A percentile compares a stretch with the other conserved stretches of the same genome.
Evolutionary conservation across 2,329 filamentous ascomycete species (phyloP).

Genomic region (Colletotrichum acutatum): DNA sequence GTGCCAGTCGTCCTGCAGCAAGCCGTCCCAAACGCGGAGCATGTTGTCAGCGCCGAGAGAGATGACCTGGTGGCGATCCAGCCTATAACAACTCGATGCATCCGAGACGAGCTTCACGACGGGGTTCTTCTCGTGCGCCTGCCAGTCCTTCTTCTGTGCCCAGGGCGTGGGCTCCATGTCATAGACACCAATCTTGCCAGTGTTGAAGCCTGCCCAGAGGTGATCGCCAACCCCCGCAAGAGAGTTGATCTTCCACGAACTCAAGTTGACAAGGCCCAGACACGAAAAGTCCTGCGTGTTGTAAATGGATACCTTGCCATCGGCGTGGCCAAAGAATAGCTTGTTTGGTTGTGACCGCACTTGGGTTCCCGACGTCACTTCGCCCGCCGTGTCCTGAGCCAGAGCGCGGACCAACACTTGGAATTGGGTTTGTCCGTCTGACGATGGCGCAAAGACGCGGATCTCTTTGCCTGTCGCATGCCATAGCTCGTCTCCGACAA

Average conservation of each 20-base stretch:
- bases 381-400: constrained; percentile 78
- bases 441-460: constrained; percentile 81
- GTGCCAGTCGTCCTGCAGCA: constrained; percentile 95
- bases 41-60: constrained; percentile 89
- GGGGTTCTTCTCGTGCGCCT: constrained; percentile 81
- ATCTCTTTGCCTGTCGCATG: constrained; percentile 88
- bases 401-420: constrained; percentile 80
- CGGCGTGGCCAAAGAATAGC: constrained; percentile 90
- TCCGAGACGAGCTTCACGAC: constrained; percentile 84
- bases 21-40: constrained; percentile 89
- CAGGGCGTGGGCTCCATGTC: constrained; percentile 86
- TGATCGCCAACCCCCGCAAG: constrained; percentile 83
- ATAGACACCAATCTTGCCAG: constrained; percentile 92
- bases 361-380: constrained; percentile 86
- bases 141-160: constrained; percentile 94
- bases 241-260: constrained; percentile 94
- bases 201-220: constrained; percentile 95
- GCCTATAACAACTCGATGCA: constrained; percentile 83
- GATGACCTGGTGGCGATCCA: constrained; percentile 85
- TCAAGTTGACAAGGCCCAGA: constrained; percentile 84
- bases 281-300: constrained; percentile 81
- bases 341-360: constrained; percentile 80
- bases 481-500: constrained; percentile 89
- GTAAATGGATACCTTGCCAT: constrained; percentile 96
- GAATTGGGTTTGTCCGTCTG: constrained; percentile 75